Evolutionary conservation across 139 green algal species (phyloP), one percentile per base, ranked within the genome.

Genomic region (Dunaliella primolecta): DNA sequence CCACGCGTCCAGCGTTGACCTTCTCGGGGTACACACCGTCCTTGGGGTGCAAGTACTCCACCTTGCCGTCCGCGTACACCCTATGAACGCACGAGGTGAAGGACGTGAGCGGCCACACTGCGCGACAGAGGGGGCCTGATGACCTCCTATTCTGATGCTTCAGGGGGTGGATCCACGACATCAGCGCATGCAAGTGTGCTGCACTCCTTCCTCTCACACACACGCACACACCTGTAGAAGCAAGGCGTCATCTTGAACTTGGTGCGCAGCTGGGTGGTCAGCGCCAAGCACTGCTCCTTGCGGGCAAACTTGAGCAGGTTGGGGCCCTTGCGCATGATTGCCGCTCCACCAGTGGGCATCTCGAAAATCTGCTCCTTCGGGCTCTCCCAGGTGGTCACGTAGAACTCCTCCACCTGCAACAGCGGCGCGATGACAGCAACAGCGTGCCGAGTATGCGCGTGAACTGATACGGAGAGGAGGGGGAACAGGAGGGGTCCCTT

Each of bases 291-390:
- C 94, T 99, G 97, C 96, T 99, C 97, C 95, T 99, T 99, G 83
- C 95, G 93, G 30, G 95, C 92, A n/a, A 99, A 93, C 95, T 99
- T 99, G 24, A 99, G 93, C 81, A 99, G 93, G 96, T 99, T 99
- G 80, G 97, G 95, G 83, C 97, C 97, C 86, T 96, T 91, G 87
- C 96, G 94, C 96, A 99, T 99, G 90, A 99, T 99, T 83, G 97
- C 97, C 37, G 97, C 97, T 78, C 97, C 97, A 57, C 96, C 97
- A 71, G 97, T 99, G 86, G 97, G 97, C 96, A 99, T 98, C 95
- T 99, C 97, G 81, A 99, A 99, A 83, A 99, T 98, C 91, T 96
- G 92, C 94, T 99, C 97, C 95, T 99, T 99, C 90, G 96, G 96
- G 56, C 89, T 89, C 83, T 98, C 93, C 96, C 96, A 99, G 31